Conservation (phyloP, 225 moss, liverwort and hornwort species). For the Anthoceros angustus region DNA sequence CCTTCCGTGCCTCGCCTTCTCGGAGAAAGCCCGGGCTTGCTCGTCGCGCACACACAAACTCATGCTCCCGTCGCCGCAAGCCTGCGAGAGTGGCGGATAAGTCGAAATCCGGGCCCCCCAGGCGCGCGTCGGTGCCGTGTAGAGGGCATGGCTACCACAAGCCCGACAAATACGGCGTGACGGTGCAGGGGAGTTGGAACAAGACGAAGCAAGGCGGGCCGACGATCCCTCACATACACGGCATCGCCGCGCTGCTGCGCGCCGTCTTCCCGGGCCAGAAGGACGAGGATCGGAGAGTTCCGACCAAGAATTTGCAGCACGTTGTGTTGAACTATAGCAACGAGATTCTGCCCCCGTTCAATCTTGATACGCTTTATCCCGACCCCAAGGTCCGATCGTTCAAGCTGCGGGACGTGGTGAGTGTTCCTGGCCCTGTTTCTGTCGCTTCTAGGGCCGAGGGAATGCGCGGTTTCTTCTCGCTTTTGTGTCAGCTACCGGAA, state of each 20-base stretch:
- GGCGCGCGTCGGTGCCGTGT: slow-evolving; percentile 4
- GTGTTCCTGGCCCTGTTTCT: neutral
- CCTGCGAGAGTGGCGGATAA: slow-evolving; percentile 1
- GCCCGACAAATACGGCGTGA: neutral
- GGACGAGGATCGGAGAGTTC: slow-evolving; percentile 2
- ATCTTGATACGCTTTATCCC: neutral
- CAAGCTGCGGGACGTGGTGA: neutral
- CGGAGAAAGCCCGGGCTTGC: no score
- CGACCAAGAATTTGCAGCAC: slow-evolving; percentile 1
- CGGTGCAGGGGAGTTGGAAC: slow-evolving; percentile 2
- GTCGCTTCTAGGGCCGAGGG: neutral
- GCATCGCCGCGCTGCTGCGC: slow-evolving; percentile 1
- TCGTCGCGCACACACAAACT: neutral
- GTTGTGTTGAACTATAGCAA: neutral
- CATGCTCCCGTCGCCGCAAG: neutral
- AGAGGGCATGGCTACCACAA: slow-evolving; percentile 6
- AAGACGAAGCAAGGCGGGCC: neutral
- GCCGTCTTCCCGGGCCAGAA: slow-evolving; percentile 3
- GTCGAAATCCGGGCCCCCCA: neutral
- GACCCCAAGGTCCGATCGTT: neutral
- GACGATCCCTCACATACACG: neutral
- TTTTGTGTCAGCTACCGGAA: no score
- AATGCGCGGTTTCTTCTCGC: no score
- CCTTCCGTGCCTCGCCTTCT: neutral
- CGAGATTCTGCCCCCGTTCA: slow-evolving; percentile 1